Evolutionary conservation across 257 asterid species (phyloP).

Genomic region (Nicotiana attenuata): DNA sequence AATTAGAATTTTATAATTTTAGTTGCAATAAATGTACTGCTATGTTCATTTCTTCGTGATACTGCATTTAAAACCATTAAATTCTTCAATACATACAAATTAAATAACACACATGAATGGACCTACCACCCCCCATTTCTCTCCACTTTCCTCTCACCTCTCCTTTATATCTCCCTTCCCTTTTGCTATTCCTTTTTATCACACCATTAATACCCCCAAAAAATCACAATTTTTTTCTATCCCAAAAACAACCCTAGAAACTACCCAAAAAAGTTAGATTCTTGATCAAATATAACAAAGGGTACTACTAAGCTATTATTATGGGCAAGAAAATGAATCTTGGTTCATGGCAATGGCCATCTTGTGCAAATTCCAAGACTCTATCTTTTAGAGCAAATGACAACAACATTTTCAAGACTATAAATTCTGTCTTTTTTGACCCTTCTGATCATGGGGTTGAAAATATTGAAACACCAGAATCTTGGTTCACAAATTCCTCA

Average conservation of each 20-base stretch:
- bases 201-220: slow-evolving; percentile 39
- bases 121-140: slow-evolving; percentile 32
- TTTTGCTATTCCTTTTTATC: slow-evolving; percentile 24
- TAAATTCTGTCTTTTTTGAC: slow-evolving; percentile 63
- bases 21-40: slow-evolving; percentile 11
- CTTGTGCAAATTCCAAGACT: slow-evolving; percentile 32
- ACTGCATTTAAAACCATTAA: background rate
- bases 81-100: background rate
- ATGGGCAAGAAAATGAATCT: slow-evolving; percentile 29
- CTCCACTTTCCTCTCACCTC: slow-evolving; percentile 40
- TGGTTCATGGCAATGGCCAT: slow-evolving; percentile 33
- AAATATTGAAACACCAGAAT: slow-evolving; percentile 37
- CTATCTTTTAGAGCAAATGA: slow-evolving; percentile 24
- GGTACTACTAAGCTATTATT: background rate
- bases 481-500: slow-evolving; percentile 68
- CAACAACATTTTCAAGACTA: slow-evolving; percentile 43
- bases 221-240: slow-evolving; percentile 6
- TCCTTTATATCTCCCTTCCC: slow-evolving; percentile 12
- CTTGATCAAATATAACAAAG: background rate
- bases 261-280: background rate
- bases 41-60: slow-evolving; percentile 4
- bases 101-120: background rate
- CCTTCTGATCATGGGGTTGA: slow-evolving; percentile 17
- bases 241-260: background rate
- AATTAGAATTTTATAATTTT: background rate